Evolutionary conservation across 106 monocot species (phyloP).

Genomic region (Hemerocallis citrina): DNA sequence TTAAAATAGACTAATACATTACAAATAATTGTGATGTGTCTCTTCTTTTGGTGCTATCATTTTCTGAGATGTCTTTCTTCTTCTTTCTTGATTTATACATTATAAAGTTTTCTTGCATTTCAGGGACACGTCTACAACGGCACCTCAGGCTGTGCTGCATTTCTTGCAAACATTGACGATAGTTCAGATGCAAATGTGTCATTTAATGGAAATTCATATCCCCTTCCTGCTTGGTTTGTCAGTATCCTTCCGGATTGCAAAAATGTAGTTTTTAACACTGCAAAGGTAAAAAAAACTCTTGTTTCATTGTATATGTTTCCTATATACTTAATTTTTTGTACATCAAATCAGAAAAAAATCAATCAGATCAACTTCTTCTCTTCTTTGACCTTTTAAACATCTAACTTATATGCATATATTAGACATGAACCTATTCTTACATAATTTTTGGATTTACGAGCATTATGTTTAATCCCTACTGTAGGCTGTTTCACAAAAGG

Average conservation of each 20-base stretch:
- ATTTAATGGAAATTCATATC: slow-evolving; percentile 17
- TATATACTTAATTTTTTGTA: too few relatives aligned
- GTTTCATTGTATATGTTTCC: too few relatives aligned
- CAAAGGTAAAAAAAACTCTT: slow-evolving; percentile 24
- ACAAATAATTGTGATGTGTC: too few relatives aligned
- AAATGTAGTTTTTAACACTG: slow-evolving; percentile 25
- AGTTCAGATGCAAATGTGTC: slow-evolving; percentile 27
- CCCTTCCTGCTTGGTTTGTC: slow-evolving; percentile 27
- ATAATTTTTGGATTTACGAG: slow-evolving; percentile 3
- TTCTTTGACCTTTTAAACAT: too few relatives aligned
- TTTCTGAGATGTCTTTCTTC: neutral
- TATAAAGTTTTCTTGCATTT: neutral
- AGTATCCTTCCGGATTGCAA: slow-evolving; percentile 27
- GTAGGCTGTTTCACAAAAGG: slow-evolving; percentile 23
- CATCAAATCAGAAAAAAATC: too few relatives aligned
- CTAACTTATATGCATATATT: too few relatives aligned
- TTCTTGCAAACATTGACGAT: slow-evolving; percentile 26
- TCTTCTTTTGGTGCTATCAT: too few relatives aligned
- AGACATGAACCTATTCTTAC: too few relatives aligned
- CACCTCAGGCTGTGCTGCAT: slow-evolving; percentile 21
- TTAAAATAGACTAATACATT: too few relatives aligned
- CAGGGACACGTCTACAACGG: slow-evolving; percentile 22
- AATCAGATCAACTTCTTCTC: too few relatives aligned
- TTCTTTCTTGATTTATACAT: neutral
- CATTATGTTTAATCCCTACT: neutral